Evolutionary conservation across 331 rosid genomes (phyloP).

Genomic region (Quercus lobata): DNA sequence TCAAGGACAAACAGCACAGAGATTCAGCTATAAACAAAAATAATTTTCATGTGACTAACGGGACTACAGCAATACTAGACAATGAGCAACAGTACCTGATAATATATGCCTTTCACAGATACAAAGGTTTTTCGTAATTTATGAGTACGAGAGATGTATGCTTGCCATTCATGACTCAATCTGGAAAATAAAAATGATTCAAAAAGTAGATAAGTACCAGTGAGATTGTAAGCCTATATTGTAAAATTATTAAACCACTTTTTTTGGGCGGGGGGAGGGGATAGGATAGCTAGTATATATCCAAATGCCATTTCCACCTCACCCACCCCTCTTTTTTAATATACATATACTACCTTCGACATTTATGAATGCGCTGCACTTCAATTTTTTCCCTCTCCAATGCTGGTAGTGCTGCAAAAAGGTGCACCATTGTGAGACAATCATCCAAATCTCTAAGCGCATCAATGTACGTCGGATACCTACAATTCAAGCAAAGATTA

Average conservation of each 20-base stretch:
- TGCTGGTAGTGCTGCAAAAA: constrained; percentile 83
- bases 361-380: constrained; percentile 54
- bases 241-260: background rate
- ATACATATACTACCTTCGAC: constrained; percentile 58
- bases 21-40: background rate
- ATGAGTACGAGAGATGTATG: constrained; percentile 71
- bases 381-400: constrained; percentile 62
- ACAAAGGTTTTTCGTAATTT: constrained; percentile 74
- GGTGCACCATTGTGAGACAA: constrained; percentile 87
- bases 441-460: constrained; percentile 94
- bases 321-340: fast-evolving
- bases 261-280: background rate
- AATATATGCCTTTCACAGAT: constrained; percentile 88
- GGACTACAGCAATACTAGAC: background rate
- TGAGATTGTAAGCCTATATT: background rate
- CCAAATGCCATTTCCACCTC: background rate
- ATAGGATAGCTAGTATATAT: background rate
- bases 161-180: constrained; percentile 94
- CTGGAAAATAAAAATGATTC: constrained; percentile 22
- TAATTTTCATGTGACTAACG: background rate
- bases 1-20: constrained; percentile 24
- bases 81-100: constrained; percentile 49
- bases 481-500: constrained; percentile 20
- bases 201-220: background rate
- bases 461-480: constrained; percentile 84